These are phyloP conservation scores for Litchi chinensis DNA, from an alignment of 345 rosid genomes.

Conservation along the genomic window DNA sequence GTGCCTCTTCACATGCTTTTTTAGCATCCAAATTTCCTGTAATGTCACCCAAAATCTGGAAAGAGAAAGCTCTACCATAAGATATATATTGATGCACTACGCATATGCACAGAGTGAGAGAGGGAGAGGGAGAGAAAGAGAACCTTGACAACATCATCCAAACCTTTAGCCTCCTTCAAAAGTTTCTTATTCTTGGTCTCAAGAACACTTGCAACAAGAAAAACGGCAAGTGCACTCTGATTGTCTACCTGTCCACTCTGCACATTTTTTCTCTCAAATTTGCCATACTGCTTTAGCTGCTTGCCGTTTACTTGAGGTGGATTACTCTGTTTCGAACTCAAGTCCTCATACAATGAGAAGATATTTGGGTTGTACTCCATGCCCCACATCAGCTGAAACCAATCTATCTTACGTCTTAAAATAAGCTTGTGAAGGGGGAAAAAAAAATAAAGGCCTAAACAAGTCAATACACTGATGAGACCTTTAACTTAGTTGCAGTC, in stretches of 20 bases:
- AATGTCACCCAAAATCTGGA: slow-evolving; percentile 76
- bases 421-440: slow-evolving; percentile 11
- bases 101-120: not conserved
- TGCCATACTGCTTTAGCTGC: slow-evolving; percentile 75
- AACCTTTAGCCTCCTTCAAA: slow-evolving; percentile 82
- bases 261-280: slow-evolving; percentile 69
- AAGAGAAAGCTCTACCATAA: slow-evolving; percentile 7
- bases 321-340: slow-evolving; percentile 25
- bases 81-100: slow-evolving; percentile 6
- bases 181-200: slow-evolving; percentile 84
- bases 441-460: slow-evolving; percentile 12
- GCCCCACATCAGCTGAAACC: slow-evolving; percentile 91
- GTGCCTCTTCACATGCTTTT: slow-evolving; percentile 75
- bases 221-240: slow-evolving; percentile 66
- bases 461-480: slow-evolving; percentile 11
- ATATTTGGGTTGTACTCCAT: slow-evolving; percentile 95
- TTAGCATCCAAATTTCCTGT: slow-evolving; percentile 80
- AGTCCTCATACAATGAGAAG: slow-evolving; percentile 61
- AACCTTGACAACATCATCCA: slow-evolving; percentile 91
- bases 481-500: slow-evolving; percentile 15
- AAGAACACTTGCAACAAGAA: slow-evolving; percentile 86
- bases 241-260: slow-evolving; percentile 52
- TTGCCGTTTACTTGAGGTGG: slow-evolving; percentile 42
- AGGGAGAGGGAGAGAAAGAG: slow-evolving; percentile 15
- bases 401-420: slow-evolving; percentile 35